Percentiles rank a stretch among this genome's conserved stretches.
phyloP scores from a whole-genome alignment of 2,329 filamentous ascomycete genomes.

The Pseudocercospora musae region DNA sequence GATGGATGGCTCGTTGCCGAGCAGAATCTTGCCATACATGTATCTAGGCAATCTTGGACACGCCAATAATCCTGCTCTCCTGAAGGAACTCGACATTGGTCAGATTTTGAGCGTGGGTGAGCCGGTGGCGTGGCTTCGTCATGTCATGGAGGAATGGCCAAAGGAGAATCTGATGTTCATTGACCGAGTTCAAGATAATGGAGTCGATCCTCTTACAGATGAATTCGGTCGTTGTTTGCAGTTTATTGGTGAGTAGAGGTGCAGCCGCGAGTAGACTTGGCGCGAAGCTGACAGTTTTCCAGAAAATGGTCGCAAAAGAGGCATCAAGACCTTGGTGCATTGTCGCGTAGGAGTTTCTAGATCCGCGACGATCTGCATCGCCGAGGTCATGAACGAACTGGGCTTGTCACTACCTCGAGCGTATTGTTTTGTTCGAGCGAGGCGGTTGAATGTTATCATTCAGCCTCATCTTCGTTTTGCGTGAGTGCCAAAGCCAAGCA shows the following conservation, averaged over 20 bases:
- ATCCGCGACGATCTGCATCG: conserved; percentile 96
- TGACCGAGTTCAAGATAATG: conserved; percentile 90
- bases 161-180: conserved; percentile 75
- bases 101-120: conserved; percentile 93
- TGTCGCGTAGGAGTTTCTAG: conserved; percentile 94
- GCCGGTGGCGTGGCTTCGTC: conserved; percentile 73
- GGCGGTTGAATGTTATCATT: conserved; percentile 94
- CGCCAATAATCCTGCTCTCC: conserved; percentile 85
- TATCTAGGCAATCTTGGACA: conserved; percentile 92
- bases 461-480: conserved; percentile 93
- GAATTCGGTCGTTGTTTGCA: conserved; percentile 83
- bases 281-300: conserved; percentile 5
- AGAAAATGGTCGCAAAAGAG: conserved; percentile 76
- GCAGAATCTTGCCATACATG: conserved; percentile 86
- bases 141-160: conserved; percentile 68
- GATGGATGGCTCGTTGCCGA: conserved; percentile 88
- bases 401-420: conserved; percentile 82
- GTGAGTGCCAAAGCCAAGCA: conserved; percentile 41
- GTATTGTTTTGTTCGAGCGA: conserved; percentile 92
- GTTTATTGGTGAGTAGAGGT: conserved; percentile 73
- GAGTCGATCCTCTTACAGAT: conserved; percentile 83
- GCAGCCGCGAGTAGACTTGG: neutral
- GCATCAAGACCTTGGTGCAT: conserved; percentile 86
- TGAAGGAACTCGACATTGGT: conserved; percentile 75
- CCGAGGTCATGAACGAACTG: conserved; percentile 88